phyloP scores from a whole-genome alignment of 371 early-diverging fungal genomes.

The Mortierella sp. region DNA sequence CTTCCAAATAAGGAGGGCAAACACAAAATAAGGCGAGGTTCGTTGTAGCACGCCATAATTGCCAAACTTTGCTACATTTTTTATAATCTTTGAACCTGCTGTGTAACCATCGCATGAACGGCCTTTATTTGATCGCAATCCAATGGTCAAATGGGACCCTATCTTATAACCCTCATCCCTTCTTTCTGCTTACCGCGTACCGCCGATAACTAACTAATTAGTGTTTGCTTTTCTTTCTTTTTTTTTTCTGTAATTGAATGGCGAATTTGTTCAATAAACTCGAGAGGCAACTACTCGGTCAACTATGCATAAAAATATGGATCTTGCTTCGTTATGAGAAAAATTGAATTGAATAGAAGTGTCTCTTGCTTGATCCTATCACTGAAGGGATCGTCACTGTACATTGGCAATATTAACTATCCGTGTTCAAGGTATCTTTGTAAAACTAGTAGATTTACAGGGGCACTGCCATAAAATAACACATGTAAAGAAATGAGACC shows the following conservation, averaged over 20 bases:
- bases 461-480: neutral
- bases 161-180: neutral
- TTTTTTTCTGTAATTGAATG: neutral
- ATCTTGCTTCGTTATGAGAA: too few relatives aligned
- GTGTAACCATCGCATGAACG: constrained; percentile 26
- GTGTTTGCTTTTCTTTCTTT: neutral
- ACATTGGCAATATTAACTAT: too few relatives aligned
- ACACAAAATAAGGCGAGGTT: neutral
- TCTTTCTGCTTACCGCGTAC: neutral
- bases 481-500: neutral
- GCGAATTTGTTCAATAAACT: too few relatives aligned
- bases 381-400: neutral
- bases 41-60: constrained; percentile 33
- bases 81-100: neutral
- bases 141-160: neutral
- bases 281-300: too few relatives aligned
- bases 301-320: too few relatives aligned
- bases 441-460: neutral
- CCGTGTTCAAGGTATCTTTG: too few relatives aligned
- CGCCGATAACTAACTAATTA: neutral
- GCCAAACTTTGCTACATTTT: constrained; percentile 19
- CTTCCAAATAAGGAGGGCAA: constrained; percentile 9
- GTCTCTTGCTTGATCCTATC: neutral
- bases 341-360: neutral
- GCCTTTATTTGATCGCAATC: constrained; percentile 6